These are phyloP conservation scores for Eleusine indica DNA, from an alignment of 176 grass and related monocot species.

Conservation along the genomic window DNA sequence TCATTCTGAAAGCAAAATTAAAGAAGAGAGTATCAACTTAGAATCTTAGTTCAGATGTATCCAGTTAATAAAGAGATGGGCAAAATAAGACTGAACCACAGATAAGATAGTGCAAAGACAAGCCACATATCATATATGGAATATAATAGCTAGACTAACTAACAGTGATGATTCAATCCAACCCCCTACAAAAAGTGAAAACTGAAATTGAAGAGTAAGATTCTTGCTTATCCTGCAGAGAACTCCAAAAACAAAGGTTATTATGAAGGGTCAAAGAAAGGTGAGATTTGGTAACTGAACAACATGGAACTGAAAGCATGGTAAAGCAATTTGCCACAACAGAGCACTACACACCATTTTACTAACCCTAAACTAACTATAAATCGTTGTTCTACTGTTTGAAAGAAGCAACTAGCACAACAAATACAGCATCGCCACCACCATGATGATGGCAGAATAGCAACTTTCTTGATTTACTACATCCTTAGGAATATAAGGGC, in stretches of 20 bases:
- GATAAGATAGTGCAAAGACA: neutral
- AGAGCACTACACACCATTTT: conserved; percentile 24
- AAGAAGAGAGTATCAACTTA: neutral
- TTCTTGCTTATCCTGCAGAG: neutral
- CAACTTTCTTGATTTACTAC: too few species aligned
- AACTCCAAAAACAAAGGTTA: neutral
- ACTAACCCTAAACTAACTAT: conserved; percentile 12
- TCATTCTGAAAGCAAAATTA: conserved; percentile 64
- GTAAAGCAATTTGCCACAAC: conserved; percentile 8
- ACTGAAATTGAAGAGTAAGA: neutral
- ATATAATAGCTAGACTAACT: neutral
- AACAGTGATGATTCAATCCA: conserved; percentile 8
- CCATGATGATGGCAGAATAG: too few species aligned
- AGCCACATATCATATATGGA: neutral
- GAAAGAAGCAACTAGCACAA: neutral
- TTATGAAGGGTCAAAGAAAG: neutral
- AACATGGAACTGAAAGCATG: conserved; percentile 1
- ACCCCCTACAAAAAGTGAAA: neutral
- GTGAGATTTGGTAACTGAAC: neutral
- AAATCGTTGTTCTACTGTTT: neutral
- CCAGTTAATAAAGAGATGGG: neutral
- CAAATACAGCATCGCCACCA: too few species aligned
- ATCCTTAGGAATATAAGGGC: too few species aligned
- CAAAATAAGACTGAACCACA: neutral
- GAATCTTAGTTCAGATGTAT: neutral